phyloP scores from a whole-genome alignment of 2,329 filamentous ascomycete species.

The Hypoxylon sp. region DNA sequence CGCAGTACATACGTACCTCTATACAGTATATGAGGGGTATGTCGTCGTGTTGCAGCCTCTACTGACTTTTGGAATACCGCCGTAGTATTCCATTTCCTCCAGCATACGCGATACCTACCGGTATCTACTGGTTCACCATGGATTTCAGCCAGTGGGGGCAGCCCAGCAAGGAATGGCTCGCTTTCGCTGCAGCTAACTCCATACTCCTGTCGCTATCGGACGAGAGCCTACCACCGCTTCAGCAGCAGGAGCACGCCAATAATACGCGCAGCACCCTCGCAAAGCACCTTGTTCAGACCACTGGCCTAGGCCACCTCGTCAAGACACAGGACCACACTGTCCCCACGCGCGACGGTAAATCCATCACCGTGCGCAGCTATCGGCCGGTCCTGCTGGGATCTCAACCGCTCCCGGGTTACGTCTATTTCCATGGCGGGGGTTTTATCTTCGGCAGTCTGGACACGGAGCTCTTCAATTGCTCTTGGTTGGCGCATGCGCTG shows the following conservation, averaged over 20 bases:
- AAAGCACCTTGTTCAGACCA: slow-evolving; percentile 45
- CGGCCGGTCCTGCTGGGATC: slow-evolving; percentile 56
- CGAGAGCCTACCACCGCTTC: slow-evolving; percentile 45
- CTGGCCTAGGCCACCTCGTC: slow-evolving; percentile 40
- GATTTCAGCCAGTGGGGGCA: slow-evolving; percentile 57
- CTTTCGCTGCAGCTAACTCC: slow-evolving; percentile 51
- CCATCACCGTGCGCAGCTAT: slow-evolving; percentile 63
- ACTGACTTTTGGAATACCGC: neutral
- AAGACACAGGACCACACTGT: slow-evolving; percentile 55
- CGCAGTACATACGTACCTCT: neutral
- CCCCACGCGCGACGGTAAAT: slow-evolving; percentile 61
- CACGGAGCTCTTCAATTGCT: slow-evolving; percentile 65
- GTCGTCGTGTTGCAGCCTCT: neutral
- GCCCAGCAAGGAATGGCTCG: slow-evolving; percentile 59
- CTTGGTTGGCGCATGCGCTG: slow-evolving; percentile 58
- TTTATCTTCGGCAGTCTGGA: slow-evolving; percentile 66
- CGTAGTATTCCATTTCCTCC: neutral
- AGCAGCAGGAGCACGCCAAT: slow-evolving; percentile 54
- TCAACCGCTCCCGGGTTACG: slow-evolving; percentile 59
- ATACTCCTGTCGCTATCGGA: slow-evolving; percentile 42
- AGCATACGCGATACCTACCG: neutral
- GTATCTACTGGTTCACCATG: slow-evolving; percentile 27
- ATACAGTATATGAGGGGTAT: neutral
- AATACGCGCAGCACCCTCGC: slow-evolving; percentile 49
- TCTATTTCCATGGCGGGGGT: slow-evolving; percentile 69